phyloP scores from a whole-genome alignment of 371 early-diverging fungal species.

The Amoeboaphelidium protococcarum region DNA sequence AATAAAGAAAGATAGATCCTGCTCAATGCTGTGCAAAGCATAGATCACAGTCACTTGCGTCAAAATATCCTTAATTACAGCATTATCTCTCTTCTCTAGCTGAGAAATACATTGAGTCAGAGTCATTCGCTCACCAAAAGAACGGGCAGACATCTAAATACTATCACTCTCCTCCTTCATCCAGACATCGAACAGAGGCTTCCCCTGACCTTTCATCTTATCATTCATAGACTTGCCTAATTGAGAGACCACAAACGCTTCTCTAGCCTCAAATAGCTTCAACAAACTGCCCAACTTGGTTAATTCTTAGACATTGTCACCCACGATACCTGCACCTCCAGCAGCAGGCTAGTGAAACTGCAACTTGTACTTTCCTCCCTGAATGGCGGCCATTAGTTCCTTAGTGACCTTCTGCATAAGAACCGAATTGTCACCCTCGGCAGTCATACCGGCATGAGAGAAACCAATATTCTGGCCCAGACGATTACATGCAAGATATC shows the following conservation, averaged over 20 bases:
- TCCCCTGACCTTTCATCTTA: constrained; percentile 16
- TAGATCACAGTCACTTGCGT: constrained; percentile 16
- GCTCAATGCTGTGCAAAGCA: constrained; percentile 17
- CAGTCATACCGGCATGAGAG: constrained; percentile 32
- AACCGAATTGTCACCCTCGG: constrained; percentile 46
- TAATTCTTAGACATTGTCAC: constrained; percentile 15
- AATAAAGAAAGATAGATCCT: constrained; percentile 24
- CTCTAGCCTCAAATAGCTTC: constrained; percentile 20
- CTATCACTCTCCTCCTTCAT: constrained; percentile 33
- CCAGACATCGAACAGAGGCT: constrained; percentile 42
- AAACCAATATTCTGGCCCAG: constrained; percentile 15
- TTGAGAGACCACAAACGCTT: constrained; percentile 18
- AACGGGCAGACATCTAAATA: constrained; percentile 26
- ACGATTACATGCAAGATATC: constrained; percentile 27
- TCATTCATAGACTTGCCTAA: constrained; percentile 18
- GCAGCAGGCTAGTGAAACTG: constrained; percentile 1
- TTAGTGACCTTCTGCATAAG: constrained; percentile 42
- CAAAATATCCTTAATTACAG: constrained; percentile 11
- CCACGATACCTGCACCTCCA: constrained; percentile 9
- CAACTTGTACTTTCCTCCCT: constrained; percentile 15
- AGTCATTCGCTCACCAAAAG: constrained; percentile 32
- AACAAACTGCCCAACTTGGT: constrained; percentile 12
- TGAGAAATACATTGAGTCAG: constrained; percentile 19
- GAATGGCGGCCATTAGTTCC: constrained; percentile 26
- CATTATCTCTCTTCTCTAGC: constrained; percentile 8